Conservation (phyloP, 306 rosid genomes). For the Vicia villosa region DNA sequence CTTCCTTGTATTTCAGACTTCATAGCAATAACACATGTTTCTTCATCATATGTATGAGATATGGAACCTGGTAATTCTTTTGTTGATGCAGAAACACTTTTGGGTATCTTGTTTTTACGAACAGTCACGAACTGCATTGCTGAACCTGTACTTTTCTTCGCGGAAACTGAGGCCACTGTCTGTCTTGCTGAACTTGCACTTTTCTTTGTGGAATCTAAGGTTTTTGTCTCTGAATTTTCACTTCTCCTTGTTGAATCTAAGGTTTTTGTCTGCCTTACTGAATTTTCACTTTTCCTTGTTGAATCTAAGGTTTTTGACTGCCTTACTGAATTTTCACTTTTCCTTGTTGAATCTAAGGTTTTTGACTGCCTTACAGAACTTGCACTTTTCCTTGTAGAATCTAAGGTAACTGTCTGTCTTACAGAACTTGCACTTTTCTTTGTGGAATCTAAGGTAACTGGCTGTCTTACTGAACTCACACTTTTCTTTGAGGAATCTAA, state of each 20-base stretch:
- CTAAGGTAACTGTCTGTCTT: background rate
- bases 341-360: background rate
- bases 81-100: constrained; percentile 42
- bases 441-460: background rate
- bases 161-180: constrained; percentile 37
- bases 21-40: constrained; percentile 42
- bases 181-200: constrained; percentile 33
- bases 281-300: background rate
- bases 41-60: constrained; percentile 44
- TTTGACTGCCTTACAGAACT: background rate
- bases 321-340: background rate
- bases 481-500: constrained; percentile 26
- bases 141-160: constrained; percentile 47
- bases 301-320: constrained; percentile 4
- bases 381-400: background rate
- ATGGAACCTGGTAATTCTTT: constrained; percentile 49
- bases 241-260: background rate
- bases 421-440: background rate
- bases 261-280: background rate
- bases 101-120: constrained; percentile 43
- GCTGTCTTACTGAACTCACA: background rate
- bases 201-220: background rate
- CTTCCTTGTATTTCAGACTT: constrained; percentile 60
- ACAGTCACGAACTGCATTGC: constrained; percentile 35
- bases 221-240: background rate